These are phyloP conservation scores for Amanita rubescens DNA, from an alignment of 768 basidiomycete species.

Conservation along the genomic window DNA sequence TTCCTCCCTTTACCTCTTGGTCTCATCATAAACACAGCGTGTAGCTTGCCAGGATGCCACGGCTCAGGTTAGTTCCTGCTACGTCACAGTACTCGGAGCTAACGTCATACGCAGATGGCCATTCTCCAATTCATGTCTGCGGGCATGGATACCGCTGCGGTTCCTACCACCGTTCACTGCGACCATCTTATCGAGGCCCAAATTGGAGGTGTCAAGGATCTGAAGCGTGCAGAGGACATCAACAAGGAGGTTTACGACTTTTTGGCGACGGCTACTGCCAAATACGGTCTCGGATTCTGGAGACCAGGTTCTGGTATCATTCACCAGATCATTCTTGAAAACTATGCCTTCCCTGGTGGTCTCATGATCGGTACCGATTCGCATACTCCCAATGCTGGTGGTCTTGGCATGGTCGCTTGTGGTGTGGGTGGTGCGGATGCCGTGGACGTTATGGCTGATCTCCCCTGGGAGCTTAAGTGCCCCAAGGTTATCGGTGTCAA, in stretches of 20 bases:
- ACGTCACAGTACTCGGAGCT: conserved; percentile 11
- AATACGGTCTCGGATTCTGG: conserved; percentile 99
- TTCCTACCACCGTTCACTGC: conserved; percentile 98
- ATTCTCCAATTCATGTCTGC: conserved; percentile 99
- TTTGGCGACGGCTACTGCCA: conserved; percentile 93
- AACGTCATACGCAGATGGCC: conserved; percentile 70
- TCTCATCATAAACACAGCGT: conserved; percentile 38
- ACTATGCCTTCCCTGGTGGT: conserved; percentile 99
- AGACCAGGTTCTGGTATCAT: conserved; percentile 99
- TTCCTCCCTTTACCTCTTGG: neutral
- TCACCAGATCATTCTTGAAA: conserved; percentile 98
- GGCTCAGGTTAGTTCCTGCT: conserved; percentile 50
- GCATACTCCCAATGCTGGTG: conserved; percentile 98
- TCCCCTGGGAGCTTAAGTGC: conserved; percentile 99
- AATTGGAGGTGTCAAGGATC: conserved; percentile 87
- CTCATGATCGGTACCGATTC: conserved; percentile 99
- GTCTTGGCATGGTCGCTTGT: conserved; percentile 98
- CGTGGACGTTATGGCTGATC: conserved; percentile 96
- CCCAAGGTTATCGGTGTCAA: conserved; percentile 99
- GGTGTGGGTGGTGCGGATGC: conserved; percentile 99
- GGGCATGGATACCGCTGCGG: conserved; percentile 95
- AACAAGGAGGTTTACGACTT: conserved; percentile 99
- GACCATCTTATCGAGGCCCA: conserved; percentile 99
- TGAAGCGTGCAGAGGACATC: conserved; percentile 83
- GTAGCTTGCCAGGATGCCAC: conserved; percentile 91